These are phyloP conservation scores for Musa beccarii DNA, from an alignment of 176 grass and related monocot genomes.

Conservation along the genomic window DNA sequence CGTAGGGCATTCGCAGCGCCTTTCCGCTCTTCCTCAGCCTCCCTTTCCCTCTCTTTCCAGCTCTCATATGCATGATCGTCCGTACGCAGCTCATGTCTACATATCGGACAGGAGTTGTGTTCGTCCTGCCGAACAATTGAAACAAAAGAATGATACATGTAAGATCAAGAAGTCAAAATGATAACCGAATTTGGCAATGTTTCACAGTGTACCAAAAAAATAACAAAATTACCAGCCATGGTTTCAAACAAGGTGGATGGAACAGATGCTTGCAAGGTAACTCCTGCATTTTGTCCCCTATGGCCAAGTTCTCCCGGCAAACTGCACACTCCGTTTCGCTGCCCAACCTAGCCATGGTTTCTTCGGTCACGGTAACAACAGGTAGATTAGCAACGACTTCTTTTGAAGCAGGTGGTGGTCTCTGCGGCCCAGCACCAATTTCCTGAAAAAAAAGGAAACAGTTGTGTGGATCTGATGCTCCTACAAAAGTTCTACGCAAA, in stretches of 20 bases:
- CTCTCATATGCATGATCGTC: slow-evolving; percentile 88
- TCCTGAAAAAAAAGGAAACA: slow-evolving; percentile 36
- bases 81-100: background rate
- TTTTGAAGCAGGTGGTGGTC: slow-evolving; percentile 77
- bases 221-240: slow-evolving; percentile 59
- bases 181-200: background rate
- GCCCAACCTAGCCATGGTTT: slow-evolving; percentile 57
- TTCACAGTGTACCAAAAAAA: background rate
- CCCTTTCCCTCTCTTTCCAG: slow-evolving; percentile 71
- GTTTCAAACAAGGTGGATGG: slow-evolving; percentile 84
- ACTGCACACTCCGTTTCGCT: slow-evolving; percentile 82
- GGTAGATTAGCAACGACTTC: slow-evolving; percentile 88
- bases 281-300: slow-evolving; percentile 92
- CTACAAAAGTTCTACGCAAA: too few relatives aligned
- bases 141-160: background rate
- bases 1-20: slow-evolving; percentile 81
- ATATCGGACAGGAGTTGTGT: slow-evolving; percentile 44
- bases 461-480: background rate
- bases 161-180: background rate
- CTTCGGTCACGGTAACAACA: slow-evolving; percentile 51
- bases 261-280: slow-evolving; percentile 98
- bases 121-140: slow-evolving; percentile 46
- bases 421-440: slow-evolving; percentile 30
- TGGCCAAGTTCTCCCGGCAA: slow-evolving; percentile 76
- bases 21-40: slow-evolving; percentile 86